Base-by-base conservation (phyloP, 106 monocot species). In the Acorus gramineus region DNA sequence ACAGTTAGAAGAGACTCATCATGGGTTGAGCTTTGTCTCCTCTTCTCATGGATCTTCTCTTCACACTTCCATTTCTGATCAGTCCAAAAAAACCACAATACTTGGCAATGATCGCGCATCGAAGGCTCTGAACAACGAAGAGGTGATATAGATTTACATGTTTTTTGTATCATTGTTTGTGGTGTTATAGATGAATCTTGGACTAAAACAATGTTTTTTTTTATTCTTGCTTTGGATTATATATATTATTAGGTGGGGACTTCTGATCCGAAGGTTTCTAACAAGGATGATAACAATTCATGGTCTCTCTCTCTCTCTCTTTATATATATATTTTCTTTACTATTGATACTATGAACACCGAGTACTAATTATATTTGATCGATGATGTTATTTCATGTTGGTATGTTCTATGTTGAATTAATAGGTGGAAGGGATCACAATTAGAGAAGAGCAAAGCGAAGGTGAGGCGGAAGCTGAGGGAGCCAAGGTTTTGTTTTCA, bases 401-500 rank as follows among this genome's bases (percentile, higher is more conserved):
- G 28, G 28, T 28, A 28, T 28, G 28, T 28, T 28, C 28, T 1
- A 14, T 28, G 8, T 44, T 42, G 42, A 69, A n/a, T 10, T 59
- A 69, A 8, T 11, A 85, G 85, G 85, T 85, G 71, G 85, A 85
- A 75, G 75, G 65, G 64, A 12, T 65, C 71, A 11, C 47, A 73
- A 4, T 8, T 49, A 55, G 87, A 84, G 11, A 88, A 75, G 60
- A 70, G 83, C 14, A 89, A 84, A 72, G 57, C 76, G 64, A 89
- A 89, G 73, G 66, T 70, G 55, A 84, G 84, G 65, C 84, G 88
- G 74, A 89, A 74, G 73, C 79, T 84, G 71, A 84, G 88, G 53
- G 84, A 84, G 55, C 88, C 88, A 2, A 89, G 88, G 67, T 89
- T 89, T 50, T 84, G 88, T 68, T 89, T 89, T 67, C 88, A 89